Evolutionary conservation across 2,329 filamentous ascomycete species (phyloP).

Genomic region (Penicillium capsulatum): DNA sequence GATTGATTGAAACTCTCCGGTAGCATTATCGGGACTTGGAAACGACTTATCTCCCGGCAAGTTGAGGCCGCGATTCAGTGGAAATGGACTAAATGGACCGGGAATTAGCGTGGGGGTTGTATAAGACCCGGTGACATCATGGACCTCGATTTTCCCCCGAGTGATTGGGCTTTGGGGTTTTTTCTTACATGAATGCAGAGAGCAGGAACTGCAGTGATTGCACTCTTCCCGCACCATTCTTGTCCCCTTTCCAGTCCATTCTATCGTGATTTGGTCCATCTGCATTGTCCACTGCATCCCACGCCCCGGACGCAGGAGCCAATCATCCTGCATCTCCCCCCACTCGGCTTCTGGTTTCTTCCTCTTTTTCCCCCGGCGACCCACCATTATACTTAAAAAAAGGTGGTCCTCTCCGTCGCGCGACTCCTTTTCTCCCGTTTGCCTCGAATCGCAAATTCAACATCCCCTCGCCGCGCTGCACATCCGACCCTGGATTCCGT

Average conservation of each 20-base stretch:
- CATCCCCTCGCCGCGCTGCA: not conserved
- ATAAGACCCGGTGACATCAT: conserved; percentile 12
- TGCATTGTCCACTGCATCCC: conserved; percentile 14
- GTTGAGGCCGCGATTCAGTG: too few relatives aligned
- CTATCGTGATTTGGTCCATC: too few relatives aligned
- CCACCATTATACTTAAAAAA: conserved; percentile 28
- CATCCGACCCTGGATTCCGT: not conserved
- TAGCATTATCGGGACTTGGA: too few relatives aligned
- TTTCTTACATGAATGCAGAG: too few relatives aligned
- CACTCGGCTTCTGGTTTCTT: conserved; percentile 29
- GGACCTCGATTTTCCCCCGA: too few relatives aligned
- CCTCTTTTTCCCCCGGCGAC: conserved; percentile 13
- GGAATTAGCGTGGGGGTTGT: conserved; percentile 24
- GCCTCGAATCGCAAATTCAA: conserved; percentile 1
- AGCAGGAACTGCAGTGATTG: too few relatives aligned
- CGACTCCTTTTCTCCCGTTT: conserved; percentile 10
- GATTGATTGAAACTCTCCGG: too few relatives aligned
- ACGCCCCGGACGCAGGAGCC: conserved; percentile 16
- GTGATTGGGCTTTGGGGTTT: too few relatives aligned
- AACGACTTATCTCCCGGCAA: too few relatives aligned
- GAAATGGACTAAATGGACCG: conserved; percentile 6
- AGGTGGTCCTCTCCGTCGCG: conserved; percentile 10
- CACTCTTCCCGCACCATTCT: too few relatives aligned
- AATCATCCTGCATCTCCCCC: conserved; percentile 14
- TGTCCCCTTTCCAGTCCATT: too few relatives aligned